phyloP scores from a whole-genome alignment of 495 filamentous ascomycete species.

The Xylaria venustula region DNA sequence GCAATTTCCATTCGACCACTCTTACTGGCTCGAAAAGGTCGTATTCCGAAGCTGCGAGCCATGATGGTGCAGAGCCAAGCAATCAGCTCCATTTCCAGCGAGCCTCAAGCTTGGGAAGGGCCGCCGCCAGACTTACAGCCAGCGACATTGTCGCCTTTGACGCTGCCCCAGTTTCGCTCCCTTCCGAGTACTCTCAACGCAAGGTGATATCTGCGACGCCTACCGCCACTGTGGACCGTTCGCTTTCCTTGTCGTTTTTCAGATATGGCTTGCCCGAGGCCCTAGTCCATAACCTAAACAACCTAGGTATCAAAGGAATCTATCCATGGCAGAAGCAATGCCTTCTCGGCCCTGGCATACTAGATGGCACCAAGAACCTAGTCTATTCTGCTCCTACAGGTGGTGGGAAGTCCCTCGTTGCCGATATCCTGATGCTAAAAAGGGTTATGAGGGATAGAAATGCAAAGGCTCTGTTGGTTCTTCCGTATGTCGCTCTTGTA shows the following conservation, averaged over 20 bases:
- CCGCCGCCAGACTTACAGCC: constrained; percentile 29
- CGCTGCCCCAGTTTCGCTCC: background rate
- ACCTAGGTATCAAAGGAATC: constrained; percentile 64
- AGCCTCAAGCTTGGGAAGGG: constrained; percentile 18
- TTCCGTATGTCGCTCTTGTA: constrained; percentile 80
- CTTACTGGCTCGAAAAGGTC: constrained; percentile 22
- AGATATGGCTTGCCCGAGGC: constrained; percentile 61
- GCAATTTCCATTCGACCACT: constrained; percentile 21
- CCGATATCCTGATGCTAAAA: constrained; percentile 73
- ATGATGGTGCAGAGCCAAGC: background rate
- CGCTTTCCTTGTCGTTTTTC: constrained; percentile 61
- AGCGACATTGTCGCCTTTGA: constrained; percentile 32
- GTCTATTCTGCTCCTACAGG: constrained; percentile 86
- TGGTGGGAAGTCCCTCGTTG: constrained; percentile 77
- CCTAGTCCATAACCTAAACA: constrained; percentile 64
- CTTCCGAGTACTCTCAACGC: constrained; percentile 50
- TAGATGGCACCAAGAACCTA: constrained; percentile 65
- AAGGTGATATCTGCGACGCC: constrained; percentile 45
- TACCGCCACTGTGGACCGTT: constrained; percentile 53
- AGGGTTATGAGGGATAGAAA: constrained; percentile 62
- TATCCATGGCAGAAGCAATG: constrained; percentile 87
- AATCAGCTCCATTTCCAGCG: constrained; percentile 20
- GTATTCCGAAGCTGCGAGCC: constrained; percentile 5
- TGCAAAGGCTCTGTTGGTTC: constrained; percentile 72
- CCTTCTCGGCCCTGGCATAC: constrained; percentile 63